phyloP scores from a whole-genome alignment of 2,329 filamentous ascomycete species.

The Geoglossum cookeanum region DNA sequence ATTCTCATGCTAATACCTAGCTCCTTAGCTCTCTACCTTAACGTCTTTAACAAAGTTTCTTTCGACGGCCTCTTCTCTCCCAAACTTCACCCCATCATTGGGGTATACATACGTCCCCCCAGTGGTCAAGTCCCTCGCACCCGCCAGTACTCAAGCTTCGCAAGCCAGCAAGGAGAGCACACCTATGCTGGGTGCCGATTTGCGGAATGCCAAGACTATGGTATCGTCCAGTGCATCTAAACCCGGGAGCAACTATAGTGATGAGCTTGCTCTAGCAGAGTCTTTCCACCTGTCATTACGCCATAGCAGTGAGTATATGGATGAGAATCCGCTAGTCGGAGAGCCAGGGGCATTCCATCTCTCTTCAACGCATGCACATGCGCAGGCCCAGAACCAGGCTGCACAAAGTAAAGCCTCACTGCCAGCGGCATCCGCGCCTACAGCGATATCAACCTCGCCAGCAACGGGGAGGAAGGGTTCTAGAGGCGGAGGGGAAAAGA shows the following conservation, averaged over 20 bases:
- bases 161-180: slow-evolving; percentile 28
- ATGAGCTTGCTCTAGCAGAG: slow-evolving; percentile 18
- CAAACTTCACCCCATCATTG: slow-evolving; percentile 36
- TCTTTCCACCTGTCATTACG: slow-evolving; percentile 31
- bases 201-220: slow-evolving; percentile 10
- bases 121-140: slow-evolving; percentile 20
- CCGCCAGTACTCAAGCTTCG: slow-evolving; percentile 19
- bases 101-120: slow-evolving; percentile 40
- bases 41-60: slow-evolving; percentile 36
- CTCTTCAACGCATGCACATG: slow-evolving; percentile 15
- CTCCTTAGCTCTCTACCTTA: slow-evolving; percentile 31
- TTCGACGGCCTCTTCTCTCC: slow-evolving; percentile 31
- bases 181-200: slow-evolving; percentile 22
- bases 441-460: neutral
- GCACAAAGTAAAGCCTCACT: neutral
- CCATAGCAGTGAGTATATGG: slow-evolving; percentile 42
- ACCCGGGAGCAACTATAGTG: neutral
- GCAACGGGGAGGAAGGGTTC: neutral
- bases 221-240: neutral
- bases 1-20: slow-evolving; percentile 4
- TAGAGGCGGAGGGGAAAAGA: neutral
- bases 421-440: neutral
- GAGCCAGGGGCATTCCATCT: slow-evolving; percentile 45
- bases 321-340: slow-evolving; percentile 41
- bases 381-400: neutral